These are phyloP conservation scores for Rhizopogon parksii DNA, from an alignment of 1,284 basidiomycete genomes.

Conservation along the genomic window DNA sequence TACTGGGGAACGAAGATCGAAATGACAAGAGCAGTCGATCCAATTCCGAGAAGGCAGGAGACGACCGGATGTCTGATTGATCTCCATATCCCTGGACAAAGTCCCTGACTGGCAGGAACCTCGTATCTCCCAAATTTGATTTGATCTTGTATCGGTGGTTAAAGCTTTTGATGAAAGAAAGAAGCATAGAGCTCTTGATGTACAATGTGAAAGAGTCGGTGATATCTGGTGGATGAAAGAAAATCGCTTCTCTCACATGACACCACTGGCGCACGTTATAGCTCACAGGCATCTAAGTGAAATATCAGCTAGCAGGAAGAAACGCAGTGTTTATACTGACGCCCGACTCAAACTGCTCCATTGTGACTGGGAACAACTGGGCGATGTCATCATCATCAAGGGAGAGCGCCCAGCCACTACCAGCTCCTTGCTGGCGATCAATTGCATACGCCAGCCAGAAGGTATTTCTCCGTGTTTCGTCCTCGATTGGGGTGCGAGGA, in stretches of 20 bases:
- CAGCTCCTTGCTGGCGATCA: slow-evolving; percentile 58
- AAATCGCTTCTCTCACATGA: slow-evolving; percentile 50
- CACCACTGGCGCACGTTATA: slow-evolving; percentile 64
- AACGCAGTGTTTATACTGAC: slow-evolving; percentile 32
- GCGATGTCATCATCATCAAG: slow-evolving; percentile 68
- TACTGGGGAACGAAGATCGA: slow-evolving; percentile 50
- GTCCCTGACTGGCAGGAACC: slow-evolving; percentile 21
- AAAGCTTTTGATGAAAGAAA: slow-evolving; percentile 66
- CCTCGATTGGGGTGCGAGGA: slow-evolving; percentile 55
- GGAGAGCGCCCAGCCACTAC: slow-evolving; percentile 64
- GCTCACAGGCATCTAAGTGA: slow-evolving; percentile 41
- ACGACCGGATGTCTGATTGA: slow-evolving; percentile 48
- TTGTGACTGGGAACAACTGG: slow-evolving; percentile 59
- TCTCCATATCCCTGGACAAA: slow-evolving; percentile 21
- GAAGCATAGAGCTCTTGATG: slow-evolving; percentile 60
- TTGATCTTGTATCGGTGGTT: slow-evolving; percentile 59
- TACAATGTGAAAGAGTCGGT: slow-evolving; percentile 72
- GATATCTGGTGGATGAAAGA: slow-evolving; percentile 53
- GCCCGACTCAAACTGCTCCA: slow-evolving; percentile 53
- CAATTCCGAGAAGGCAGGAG: slow-evolving; percentile 58
- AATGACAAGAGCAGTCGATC: slow-evolving; percentile 54
- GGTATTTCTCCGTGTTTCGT: slow-evolving; percentile 61
- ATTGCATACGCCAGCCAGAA: slow-evolving; percentile 69
- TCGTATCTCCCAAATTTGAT: slow-evolving; percentile 47
- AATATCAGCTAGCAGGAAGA: slow-evolving; percentile 13